Conservation (phyloP, 805 yeast genomes). For the Candida michaelii region DNA sequence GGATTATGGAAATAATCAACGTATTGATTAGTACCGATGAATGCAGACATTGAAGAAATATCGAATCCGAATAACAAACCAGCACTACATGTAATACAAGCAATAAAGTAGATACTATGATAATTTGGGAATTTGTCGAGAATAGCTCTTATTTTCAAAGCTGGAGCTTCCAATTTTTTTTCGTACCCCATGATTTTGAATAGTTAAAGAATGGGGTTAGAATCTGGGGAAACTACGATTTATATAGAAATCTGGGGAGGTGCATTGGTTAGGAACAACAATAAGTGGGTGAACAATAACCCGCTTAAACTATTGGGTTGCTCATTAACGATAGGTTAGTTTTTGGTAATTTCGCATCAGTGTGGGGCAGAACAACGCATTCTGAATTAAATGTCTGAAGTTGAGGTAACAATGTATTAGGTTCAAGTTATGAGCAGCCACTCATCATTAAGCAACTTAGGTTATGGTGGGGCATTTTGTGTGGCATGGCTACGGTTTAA, state of each 20-base stretch:
- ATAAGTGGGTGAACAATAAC: background rate
- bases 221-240: background rate
- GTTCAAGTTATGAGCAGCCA: too few relatives aligned
- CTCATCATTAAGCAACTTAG: too few relatives aligned
- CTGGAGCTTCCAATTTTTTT: slow-evolving; percentile 32
- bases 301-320: background rate
- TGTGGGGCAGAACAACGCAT: too few relatives aligned
- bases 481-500: too few relatives aligned
- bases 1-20: slow-evolving; percentile 45
- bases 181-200: slow-evolving; percentile 31
- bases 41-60: slow-evolving; percentile 74
- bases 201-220: background rate
- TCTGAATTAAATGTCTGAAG: too few relatives aligned
- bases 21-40: slow-evolving; percentile 50
- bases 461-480: too few relatives aligned
- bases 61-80: slow-evolving; percentile 80
- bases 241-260: background rate
- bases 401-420: too few relatives aligned
- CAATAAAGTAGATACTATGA: slow-evolving; percentile 57
- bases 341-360: too few relatives aligned
- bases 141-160: slow-evolving; percentile 32
- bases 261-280: too few relatives aligned
- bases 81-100: slow-evolving; percentile 59
- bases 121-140: slow-evolving; percentile 39
- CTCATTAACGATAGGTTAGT: too few relatives aligned